Conservation (phyloP, 345 rosid species). For the Camelina neglecta region DNA sequence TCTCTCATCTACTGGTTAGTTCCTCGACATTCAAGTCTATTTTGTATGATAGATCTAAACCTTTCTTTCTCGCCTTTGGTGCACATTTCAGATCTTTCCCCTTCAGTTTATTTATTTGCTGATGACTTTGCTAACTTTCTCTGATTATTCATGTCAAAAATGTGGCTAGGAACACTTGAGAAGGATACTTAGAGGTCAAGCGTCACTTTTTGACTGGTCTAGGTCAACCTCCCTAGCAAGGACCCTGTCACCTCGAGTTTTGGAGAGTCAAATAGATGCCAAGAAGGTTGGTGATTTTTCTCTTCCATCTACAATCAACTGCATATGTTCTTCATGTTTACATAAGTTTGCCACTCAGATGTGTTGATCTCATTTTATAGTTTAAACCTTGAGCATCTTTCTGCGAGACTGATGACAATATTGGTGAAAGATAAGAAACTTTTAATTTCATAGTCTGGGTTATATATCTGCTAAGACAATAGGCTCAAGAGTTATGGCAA, state of each 20-base stretch:
- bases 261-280: conserved; percentile 97
- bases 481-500: conserved; percentile 16
- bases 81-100: conserved; percentile 12
- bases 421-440: background rate
- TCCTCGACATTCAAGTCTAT: conserved; percentile 27
- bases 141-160: conserved; percentile 25
- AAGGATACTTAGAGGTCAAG: conserved; percentile 95
- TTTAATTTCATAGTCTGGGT: conserved; percentile 11
- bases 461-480: conserved; percentile 11
- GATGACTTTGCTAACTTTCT: conserved; percentile 1
- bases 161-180: conserved; percentile 82
- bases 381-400: background rate
- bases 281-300: conserved; percentile 68
- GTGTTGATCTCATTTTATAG: conserved; percentile 6
- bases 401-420: conserved; percentile 25
- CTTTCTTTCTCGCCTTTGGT: background rate
- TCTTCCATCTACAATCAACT: conserved; percentile 15
- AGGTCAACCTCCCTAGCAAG: conserved; percentile 95
- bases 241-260: conserved; percentile 92
- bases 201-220: conserved; percentile 95
- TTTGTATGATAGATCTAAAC: conserved; percentile 17
- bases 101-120: conserved; percentile 15
- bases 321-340: conserved; percentile 22
- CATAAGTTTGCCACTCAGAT: conserved; percentile 27
- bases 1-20: conserved; percentile 97